Evolutionary conservation across 257 asterid genomes (phyloP).

Genomic region (Lycium barbarum): DNA sequence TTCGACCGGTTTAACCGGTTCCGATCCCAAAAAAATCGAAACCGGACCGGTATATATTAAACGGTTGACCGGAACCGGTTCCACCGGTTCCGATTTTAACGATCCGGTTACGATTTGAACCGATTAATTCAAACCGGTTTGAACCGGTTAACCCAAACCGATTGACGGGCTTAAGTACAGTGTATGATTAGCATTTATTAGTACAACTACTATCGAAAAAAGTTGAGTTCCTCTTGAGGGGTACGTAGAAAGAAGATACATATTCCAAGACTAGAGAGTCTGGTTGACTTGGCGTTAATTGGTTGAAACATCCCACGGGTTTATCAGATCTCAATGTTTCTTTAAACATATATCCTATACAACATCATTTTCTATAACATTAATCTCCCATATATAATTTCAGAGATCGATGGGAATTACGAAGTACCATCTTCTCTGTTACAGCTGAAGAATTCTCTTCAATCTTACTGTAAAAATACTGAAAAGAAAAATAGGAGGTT

Average conservation of each 20-base stretch:
- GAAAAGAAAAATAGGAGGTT: neutral
- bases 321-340: conserved; percentile 26
- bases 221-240: too few relatives aligned
- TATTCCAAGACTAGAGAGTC: neutral
- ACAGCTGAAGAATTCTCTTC: neutral
- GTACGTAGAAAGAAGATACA: neutral
- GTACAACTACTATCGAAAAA: too few relatives aligned
- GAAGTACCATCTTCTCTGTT: neutral
- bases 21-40: too few relatives aligned
- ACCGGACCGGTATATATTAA: too few relatives aligned
- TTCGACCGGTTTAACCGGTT: too few relatives aligned
- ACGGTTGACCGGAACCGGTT: too few relatives aligned
- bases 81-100: too few relatives aligned
- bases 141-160: too few relatives aligned
- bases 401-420: neutral
- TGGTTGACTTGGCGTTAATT: neutral
- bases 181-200: too few relatives aligned
- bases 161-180: too few relatives aligned
- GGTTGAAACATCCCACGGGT: neutral
- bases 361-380: neutral
- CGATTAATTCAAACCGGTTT: too few relatives aligned
- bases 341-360: neutral
- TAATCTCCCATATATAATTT: neutral
- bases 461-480: neutral
- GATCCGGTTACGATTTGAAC: too few relatives aligned